These are phyloP conservation scores for Eucalyptus marginata DNA, from an alignment of 345 rosid genomes.

Conservation along the genomic window DNA sequence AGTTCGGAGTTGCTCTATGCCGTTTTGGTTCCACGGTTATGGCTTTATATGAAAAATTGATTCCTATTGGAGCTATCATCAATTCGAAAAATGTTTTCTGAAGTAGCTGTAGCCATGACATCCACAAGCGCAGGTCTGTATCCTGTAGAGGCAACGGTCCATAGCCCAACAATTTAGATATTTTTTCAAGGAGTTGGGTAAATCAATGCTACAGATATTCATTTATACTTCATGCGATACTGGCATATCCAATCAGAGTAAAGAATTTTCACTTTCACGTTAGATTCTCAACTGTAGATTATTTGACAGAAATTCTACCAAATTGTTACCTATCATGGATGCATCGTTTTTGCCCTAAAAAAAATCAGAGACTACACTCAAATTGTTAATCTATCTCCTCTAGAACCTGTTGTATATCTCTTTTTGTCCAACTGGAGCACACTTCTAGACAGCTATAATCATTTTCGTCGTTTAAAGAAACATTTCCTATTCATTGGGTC, in stretches of 20 bases:
- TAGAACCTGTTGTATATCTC: too few species aligned
- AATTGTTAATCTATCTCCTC: not conserved
- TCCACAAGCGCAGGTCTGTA: not conserved
- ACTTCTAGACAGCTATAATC: not conserved
- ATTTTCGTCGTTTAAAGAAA: not conserved
- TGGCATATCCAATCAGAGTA: not conserved
- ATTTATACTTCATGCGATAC: not conserved
- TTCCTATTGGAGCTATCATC: not conserved
- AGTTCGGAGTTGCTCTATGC: constrained; percentile 66
- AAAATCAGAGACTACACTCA: not conserved
- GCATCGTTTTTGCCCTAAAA: not conserved
- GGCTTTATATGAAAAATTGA: constrained; percentile 14
- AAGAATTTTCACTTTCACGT: not conserved
- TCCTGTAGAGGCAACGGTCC: not conserved
- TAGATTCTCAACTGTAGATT: not conserved
- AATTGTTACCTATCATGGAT: not conserved
- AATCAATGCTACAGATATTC: not conserved
- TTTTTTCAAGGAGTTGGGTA: not conserved
- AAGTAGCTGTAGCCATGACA: not conserved
- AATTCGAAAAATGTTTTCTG: not conserved
- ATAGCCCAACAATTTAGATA: not conserved
- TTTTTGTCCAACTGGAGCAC: not conserved
- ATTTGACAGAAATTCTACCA: not conserved
- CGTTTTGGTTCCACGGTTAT: constrained; percentile 32
- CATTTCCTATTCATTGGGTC: not conserved